A percentile compares a stretch with the other conserved stretches of the same genome.
Conservation (phyloP, 2,329 filamentous ascomycete species). For the Ophiostoma montium region DNA sequence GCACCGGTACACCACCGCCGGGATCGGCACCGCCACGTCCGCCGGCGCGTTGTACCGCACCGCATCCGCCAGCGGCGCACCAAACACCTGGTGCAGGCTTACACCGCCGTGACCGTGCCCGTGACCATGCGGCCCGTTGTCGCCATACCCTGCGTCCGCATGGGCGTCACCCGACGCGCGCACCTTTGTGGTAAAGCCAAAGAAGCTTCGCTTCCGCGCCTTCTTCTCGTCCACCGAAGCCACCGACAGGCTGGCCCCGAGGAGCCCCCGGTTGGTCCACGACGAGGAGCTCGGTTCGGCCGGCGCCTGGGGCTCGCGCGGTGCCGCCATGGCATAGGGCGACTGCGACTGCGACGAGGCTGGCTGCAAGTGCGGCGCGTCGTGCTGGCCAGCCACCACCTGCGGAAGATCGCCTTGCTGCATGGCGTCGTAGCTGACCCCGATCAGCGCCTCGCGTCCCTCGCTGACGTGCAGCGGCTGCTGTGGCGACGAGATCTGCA, state of each 20-base stretch:
- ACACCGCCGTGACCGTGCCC: slow-evolving; percentile 19
- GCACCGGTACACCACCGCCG: slow-evolving; percentile 87
- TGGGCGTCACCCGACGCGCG: slow-evolving; percentile 38
- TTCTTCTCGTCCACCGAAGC: slow-evolving; percentile 60
- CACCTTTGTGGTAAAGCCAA: slow-evolving; percentile 52
- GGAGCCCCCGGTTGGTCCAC: not conserved
- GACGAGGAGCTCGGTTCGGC: slow-evolving; percentile 65
- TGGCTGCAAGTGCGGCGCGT: too few relatives aligned
- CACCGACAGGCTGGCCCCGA: slow-evolving; percentile 29
- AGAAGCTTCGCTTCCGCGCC: slow-evolving; percentile 63
- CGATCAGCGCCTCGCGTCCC: slow-evolving; percentile 33
- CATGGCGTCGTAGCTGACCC: slow-evolving; percentile 43
- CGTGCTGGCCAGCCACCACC: slow-evolving; percentile 1
- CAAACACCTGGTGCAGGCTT: slow-evolving; percentile 62
- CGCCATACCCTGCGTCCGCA: slow-evolving; percentile 40
- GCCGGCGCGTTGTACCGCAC: slow-evolving; percentile 64
- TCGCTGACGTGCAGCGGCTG: slow-evolving; percentile 12
- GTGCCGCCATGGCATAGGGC: slow-evolving; percentile 55
- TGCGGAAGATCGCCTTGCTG: slow-evolving; percentile 33
- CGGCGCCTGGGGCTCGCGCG: slow-evolving; percentile 73
- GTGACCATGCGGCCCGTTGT: slow-evolving; percentile 15
- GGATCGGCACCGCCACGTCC: slow-evolving; percentile 62
- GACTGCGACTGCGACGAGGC: not conserved
- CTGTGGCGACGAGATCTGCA: slow-evolving; percentile 18
- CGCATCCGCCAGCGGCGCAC: slow-evolving; percentile 71